These are phyloP conservation scores for Sutorius eximius DNA, from an alignment of 1,284 basidiomycete genomes.

Conservation along the genomic window DNA sequence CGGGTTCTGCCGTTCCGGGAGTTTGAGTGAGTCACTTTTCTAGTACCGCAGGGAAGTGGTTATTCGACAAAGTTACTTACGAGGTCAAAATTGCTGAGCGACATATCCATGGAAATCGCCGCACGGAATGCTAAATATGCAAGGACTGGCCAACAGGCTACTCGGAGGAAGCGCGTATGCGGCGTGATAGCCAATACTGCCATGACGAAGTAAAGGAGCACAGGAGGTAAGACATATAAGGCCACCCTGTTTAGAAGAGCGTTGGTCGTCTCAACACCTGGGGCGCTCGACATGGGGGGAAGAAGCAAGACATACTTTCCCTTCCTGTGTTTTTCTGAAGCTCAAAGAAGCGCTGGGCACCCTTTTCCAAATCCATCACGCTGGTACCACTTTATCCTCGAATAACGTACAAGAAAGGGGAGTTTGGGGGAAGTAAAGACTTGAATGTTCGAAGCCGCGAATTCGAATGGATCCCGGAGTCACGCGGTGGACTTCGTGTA, in stretches of 20 bases:
- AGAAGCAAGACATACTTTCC: too few species aligned
- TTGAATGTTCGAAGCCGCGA: too few species aligned
- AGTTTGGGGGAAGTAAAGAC: too few species aligned
- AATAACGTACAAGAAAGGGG: too few species aligned
- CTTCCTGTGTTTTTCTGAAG: too few species aligned
- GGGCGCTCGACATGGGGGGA: background rate
- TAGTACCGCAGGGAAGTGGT: background rate
- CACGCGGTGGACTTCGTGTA: too few species aligned
- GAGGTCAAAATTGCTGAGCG: slow-evolving; percentile 31
- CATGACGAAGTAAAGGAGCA: slow-evolving; percentile 45
- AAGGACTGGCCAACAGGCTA: slow-evolving; percentile 46
- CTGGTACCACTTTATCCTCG: too few species aligned
- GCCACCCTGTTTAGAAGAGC: background rate
- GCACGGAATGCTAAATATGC: slow-evolving; percentile 43
- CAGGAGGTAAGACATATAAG: slow-evolving; percentile 37
- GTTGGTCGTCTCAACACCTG: background rate
- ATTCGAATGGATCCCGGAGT: too few species aligned
- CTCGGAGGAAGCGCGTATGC: slow-evolving; percentile 41
- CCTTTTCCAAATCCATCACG: too few species aligned
- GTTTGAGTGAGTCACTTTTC: background rate
- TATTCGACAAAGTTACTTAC: slow-evolving; percentile 1
- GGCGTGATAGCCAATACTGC: slow-evolving; percentile 50
- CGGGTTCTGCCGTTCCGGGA: background rate
- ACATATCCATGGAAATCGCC: slow-evolving; percentile 43
- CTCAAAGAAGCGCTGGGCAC: too few species aligned